These are phyloP conservation scores for Toxoplasma gondii DNA, from an alignment of 169 alveolate genomes.

Conservation along the genomic window DNA sequence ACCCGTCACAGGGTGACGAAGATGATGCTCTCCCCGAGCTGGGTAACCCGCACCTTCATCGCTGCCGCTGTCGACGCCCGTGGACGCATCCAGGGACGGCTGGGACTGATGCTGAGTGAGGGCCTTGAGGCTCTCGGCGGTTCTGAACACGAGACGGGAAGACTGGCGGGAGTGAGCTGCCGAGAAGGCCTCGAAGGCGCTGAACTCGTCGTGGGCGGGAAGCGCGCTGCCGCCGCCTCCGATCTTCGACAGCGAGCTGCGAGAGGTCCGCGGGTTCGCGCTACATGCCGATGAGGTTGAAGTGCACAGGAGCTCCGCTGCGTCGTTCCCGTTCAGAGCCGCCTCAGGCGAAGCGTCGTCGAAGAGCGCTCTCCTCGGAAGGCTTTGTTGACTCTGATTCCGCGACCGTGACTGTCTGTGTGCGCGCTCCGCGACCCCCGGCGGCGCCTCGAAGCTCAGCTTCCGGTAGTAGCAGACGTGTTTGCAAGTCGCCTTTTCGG, in stretches of 20 bases:
- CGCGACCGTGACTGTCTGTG: background rate
- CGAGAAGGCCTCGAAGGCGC: conserved; percentile 14
- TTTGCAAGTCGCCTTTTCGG: conserved; percentile 49
- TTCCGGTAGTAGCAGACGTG: conserved; percentile 48
- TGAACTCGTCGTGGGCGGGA: background rate
- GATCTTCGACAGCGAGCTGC: conserved; percentile 20
- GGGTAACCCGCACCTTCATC: background rate
- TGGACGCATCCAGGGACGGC: background rate
- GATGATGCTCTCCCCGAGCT: background rate
- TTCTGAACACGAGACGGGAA: background rate
- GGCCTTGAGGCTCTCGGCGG: background rate
- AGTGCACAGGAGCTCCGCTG: background rate
- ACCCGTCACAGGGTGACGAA: background rate
- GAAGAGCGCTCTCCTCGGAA: background rate
- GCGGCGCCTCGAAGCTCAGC: conserved; percentile 47
- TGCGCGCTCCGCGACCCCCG: background rate
- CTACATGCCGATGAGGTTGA: background rate
- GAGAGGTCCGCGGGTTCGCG: background rate
- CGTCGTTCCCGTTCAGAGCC: background rate
- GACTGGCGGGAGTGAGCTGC: background rate
- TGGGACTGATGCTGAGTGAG: background rate
- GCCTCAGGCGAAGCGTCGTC: background rate
- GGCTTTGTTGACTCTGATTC: background rate
- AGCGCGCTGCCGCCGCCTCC: background rate
- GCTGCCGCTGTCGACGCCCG: conserved; percentile 31